Evolutionary conservation across 352 stramenopile genomes (phyloP), one percentile per base, ranked within the genome.

Genomic region (Pythium catenulatum): DNA sequence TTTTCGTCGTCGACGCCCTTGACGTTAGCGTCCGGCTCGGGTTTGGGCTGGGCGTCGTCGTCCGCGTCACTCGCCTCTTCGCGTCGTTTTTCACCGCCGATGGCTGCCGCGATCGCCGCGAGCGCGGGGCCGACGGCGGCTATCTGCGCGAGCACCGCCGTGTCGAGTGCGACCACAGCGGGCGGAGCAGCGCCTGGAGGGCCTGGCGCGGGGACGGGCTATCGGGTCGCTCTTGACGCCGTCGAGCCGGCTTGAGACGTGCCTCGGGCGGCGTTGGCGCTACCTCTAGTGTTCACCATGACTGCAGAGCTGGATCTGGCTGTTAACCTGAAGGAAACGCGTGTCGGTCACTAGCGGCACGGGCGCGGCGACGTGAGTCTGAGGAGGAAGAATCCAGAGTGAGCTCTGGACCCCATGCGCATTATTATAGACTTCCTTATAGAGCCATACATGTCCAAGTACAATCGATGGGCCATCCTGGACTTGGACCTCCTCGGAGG

Each of bases 241-340:
- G 15, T 23, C 15, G 50, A 23, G 50, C 23, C 8, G 25, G 54
- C 54, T 15, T n/a, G n/a, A 27, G 25, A 14, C 25, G 13, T 39
- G 54, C 54, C 27, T 65, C 25, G 23, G 14, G n/a, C n/a, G n/a
- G 58, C 58, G 58, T 69, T 69, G 61, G 21, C 21, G 23, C 34
- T 72, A 32, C 61, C 61, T 17, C 61, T 23, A 32, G 61, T 72
- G 61, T 48, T 72, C 34, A 30, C 61, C 61, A 72, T 72, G 21
- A n/a, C n/a, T n/a, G 23, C 46, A 34, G 34, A 69, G 58, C 32
- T n/a, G 23, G 41, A 45, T 48, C 36, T 52, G 61, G 61, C 61
- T 72, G 37, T 72, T 72, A 72, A 72, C 37, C 37, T 72, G 39
- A 32, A 21, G 45, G 45, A 52, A 21, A 52, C 45, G 45, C 21